Base-by-base conservation (phyloP, 129 eudicot genomes). In the Logfia minima region DNA sequence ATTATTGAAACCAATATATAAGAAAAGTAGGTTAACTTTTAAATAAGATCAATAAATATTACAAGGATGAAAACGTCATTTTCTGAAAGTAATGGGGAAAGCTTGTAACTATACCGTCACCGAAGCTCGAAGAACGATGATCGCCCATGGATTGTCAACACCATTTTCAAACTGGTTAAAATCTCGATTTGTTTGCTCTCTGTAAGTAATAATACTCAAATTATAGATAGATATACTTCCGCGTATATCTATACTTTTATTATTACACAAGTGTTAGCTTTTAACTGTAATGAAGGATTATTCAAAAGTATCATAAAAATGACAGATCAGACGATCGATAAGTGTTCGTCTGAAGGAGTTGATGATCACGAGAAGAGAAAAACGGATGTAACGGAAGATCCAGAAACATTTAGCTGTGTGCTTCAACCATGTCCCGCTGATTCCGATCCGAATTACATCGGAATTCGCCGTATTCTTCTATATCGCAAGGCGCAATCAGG, bases 381-480 rank as follows among this genome's bases (percentile, higher is more conserved):
- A 16, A 14, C 4, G 4, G 18, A 31, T 26, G 3, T 24, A 13
- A 31, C 31, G 7, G 70, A 65, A 18, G 22, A 94, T 94, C 99
- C 97, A 9, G 97, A 91, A 82, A 80, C 81, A 70, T 89, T 86
- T 72, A 87, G 96, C 70, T 95, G 97, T 71, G 39, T 91, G 87
- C 97, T 94, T 77, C 98, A 94, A 77, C 97, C 98, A 17, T 66
- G 80, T 58, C 84, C 87, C 10, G 65, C 90, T 28, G 84, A 84
- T 52, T 83, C 96, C 76, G 96, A 91, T 89, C 91, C 82, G 5
- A 83, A 86, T 74, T 91, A 91, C 87, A 59, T 92, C 81, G 96
- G 97, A 21, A 84, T 89, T 74, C 97, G 97, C 32, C 92, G 99
- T 23, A 82, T 95, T 16, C 93, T 95, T 26, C 94, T 95, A 43